Evolutionary conservation across 164 flowering plant species (phyloP).

Genomic region (Piper betle): DNA sequence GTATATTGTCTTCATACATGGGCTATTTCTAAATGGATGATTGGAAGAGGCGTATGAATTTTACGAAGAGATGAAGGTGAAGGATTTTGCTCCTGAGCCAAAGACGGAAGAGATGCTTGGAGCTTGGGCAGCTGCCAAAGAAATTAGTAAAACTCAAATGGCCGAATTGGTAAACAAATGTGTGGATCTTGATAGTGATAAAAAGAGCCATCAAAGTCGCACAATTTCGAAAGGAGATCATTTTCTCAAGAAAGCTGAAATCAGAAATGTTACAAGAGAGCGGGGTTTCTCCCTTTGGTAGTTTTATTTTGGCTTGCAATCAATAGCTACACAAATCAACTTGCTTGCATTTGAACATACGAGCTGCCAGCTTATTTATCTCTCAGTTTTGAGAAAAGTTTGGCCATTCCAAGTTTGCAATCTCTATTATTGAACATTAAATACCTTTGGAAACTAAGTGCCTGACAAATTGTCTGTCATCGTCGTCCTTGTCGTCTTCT

Average conservation of each 20-base stretch:
- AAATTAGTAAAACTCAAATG: conserved; percentile 10
- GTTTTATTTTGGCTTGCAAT: not conserved
- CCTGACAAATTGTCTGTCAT: no score
- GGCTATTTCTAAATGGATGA: conserved; percentile 68
- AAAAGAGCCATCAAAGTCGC: conserved; percentile 8
- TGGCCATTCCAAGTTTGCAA: no score
- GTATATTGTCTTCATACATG: conserved; percentile 62
- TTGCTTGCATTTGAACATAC: not conserved
- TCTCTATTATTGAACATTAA: no score
- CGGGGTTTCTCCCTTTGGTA: conserved; percentile 50
- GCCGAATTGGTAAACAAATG: conserved; percentile 9
- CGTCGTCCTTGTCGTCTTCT: no score
- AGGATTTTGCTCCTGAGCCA: conserved; percentile 47
- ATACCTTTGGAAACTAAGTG: no score
- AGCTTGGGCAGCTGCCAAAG: conserved; percentile 41
- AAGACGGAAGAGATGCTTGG: conserved; percentile 56
- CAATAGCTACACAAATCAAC: not conserved
- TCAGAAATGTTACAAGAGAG: conserved; percentile 39
- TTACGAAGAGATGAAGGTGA: conserved; percentile 65
- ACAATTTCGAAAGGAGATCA: conserved; percentile 12
- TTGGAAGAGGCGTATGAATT: conserved; percentile 56
- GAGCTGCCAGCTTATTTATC: no score
- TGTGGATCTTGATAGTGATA: conserved; percentile 9
- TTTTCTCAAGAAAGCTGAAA: conserved; percentile 37
- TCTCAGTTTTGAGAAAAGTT: no score